Percentiles rank a stretch among this genome's conserved stretches.
These are phyloP conservation scores for Tephrocybe sp. DNA, from an alignment of 768 basidiomycete genomes.

Conservation along the genomic window DNA sequence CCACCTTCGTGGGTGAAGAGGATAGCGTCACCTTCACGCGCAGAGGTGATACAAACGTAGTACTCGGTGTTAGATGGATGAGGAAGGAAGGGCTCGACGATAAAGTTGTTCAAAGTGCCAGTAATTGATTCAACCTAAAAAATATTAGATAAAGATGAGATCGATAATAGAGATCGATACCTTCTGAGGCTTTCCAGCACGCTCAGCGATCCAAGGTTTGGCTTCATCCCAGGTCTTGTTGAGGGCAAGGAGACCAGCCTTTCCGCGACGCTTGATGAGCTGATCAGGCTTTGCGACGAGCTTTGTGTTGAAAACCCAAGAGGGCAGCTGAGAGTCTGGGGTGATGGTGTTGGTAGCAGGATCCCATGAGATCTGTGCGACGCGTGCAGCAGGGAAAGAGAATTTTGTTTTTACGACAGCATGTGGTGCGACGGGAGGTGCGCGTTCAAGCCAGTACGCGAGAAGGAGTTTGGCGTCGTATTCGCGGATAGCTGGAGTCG, in stretches of 20 bases:
- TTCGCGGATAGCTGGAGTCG: slow-evolving; percentile 71
- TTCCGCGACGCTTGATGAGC: slow-evolving; percentile 99
- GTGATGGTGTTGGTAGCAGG: slow-evolving; percentile 56
- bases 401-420: slow-evolving; percentile 54
- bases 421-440: slow-evolving; percentile 73
- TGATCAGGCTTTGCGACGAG: slow-evolving; percentile 97
- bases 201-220: slow-evolving; percentile 80
- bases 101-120: slow-evolving; percentile 97
- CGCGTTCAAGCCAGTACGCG: slow-evolving; percentile 95
- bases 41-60: slow-evolving; percentile 97
- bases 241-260: slow-evolving; percentile 91
- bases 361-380: slow-evolving; percentile 90
- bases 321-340: slow-evolving; percentile 55
- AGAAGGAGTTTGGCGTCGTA: slow-evolving; percentile 98
- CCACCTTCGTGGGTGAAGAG: slow-evolving; percentile 99
- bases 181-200: slow-evolving; percentile 91
- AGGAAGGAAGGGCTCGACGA: slow-evolving; percentile 98
- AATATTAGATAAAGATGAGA: slow-evolving; percentile 17
- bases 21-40: slow-evolving; percentile 91
- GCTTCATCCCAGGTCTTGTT: slow-evolving; percentile 93
- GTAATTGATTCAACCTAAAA: slow-evolving; percentile 85
- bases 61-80: slow-evolving; percentile 93
- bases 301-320: slow-evolving; percentile 82
- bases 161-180: slow-evolving; percentile 32
- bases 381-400: slow-evolving; percentile 63